phyloP scores from a whole-genome alignment of 805 yeast genomes.

The Tetrapisispora iriomotensis region DNA sequence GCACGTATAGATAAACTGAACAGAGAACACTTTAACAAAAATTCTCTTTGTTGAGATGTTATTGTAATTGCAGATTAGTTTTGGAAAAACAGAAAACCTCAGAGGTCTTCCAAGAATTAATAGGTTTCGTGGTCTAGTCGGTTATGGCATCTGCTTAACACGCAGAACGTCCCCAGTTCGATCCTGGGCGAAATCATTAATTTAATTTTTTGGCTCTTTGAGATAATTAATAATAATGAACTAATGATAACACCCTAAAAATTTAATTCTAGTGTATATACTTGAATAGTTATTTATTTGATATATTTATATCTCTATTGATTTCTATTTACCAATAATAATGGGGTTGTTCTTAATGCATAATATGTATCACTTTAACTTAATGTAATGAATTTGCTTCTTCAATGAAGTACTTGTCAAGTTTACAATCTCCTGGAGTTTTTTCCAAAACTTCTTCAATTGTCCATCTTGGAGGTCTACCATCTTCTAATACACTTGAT shows the following conservation, averaged over 20 bases:
- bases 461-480: conserved; percentile 66
- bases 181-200: conserved; percentile 98
- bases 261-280: no score
- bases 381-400: not conserved
- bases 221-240: no score
- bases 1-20: no score
- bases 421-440: conserved; percentile 56
- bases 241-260: no score
- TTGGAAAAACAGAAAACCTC: no score
- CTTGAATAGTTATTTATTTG: no score
- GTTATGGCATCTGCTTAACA: conserved; percentile 99
- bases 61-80: no score
- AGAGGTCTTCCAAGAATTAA: no score
- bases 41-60: no score
- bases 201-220: conserved; percentile 27
- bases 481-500: conserved; percentile 51
- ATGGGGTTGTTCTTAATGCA: not conserved
- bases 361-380: not conserved
- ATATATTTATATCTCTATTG: no score
- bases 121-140: conserved; percentile 98
- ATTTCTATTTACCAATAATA: no score
- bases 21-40: no score
- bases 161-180: conserved; percentile 99
- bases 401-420: conserved; percentile 28
- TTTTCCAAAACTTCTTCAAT: conserved; percentile 66